Evolutionary conservation across 164 flowering plant genomes (phyloP), one percentile per base, ranked within the genome.

Genomic region (Vitis amurensis): DNA sequence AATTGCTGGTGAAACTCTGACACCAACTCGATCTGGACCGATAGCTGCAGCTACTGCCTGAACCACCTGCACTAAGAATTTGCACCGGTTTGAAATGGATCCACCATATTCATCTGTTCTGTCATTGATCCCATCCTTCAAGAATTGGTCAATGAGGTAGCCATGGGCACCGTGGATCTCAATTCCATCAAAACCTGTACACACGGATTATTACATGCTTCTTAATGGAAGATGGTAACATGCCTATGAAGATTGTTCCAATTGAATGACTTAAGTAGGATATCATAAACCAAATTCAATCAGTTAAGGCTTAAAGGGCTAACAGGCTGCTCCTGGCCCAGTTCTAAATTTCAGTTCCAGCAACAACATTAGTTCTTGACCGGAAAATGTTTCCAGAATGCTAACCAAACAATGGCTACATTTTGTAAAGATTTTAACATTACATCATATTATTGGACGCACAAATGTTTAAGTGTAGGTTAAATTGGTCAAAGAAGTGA

Each of bases 141-240:
- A 29, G 75, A 89, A 89, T 50, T 89, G 91, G 73, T 89, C 94
- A 50, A 87, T 84, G 13, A 89, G 80, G 79, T 85, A 87, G 17
- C 92, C 90, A 63, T 88, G 88, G 1, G 87, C 92, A 2, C 81
- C 88, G 53, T 89, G 91, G 66, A 89, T 84, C 77, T 89, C 90
- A 65, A 87, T 63, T 9, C 93, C 91, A 71, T 87, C 91, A 63
- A 89, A 89, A 44, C 93, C 93, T 83, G 79, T 48, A 68, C 47
- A 19, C 23, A 19, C 23, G 23, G 23, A 19, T 19, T 19, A 19
- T 19, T 19, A 19, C 23, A 19, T 19, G 23, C 23, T 19, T 19
- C 23, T 19, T 19, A 23, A 23, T 23, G 27, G 27, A 23, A 23
- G 2, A 23, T 23, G 27, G 27, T 23, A 23, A 1, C 27, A 23